Conservation (phyloP, 805 yeast genomes). For the Metschnikowia reukaufii region DNA sequence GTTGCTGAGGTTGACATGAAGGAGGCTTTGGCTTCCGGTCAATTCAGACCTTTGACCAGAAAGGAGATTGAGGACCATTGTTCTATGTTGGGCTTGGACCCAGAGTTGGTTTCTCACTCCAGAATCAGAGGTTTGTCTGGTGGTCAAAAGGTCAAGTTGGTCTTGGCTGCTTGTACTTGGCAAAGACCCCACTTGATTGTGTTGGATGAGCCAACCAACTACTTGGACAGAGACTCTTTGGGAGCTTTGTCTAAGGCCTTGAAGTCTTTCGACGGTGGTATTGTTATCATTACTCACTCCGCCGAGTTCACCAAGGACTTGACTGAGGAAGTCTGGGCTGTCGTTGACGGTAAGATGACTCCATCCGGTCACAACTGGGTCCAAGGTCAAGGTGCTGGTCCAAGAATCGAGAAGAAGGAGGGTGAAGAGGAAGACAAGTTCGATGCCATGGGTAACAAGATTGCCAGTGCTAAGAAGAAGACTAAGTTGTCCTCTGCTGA, state of each 20-base stretch:
- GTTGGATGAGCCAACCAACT: constrained; percentile 99
- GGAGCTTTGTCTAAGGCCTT: constrained; percentile 99
- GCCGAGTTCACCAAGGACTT: constrained; percentile 99
- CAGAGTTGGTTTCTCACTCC: constrained; percentile 99
- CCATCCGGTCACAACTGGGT: constrained; percentile 99
- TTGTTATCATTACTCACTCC: constrained; percentile 99
- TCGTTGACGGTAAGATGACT: constrained; percentile 95
- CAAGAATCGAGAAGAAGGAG: constrained; percentile 97
- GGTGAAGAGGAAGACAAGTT: constrained; percentile 92
- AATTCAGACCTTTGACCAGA: constrained; percentile 99
- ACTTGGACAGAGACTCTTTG: constrained; percentile 98
- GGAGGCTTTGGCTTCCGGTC: constrained; percentile 99
- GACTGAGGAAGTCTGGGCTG: constrained; percentile 99
- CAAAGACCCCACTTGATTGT: constrained; percentile 99
- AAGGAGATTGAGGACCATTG: constrained; percentile 99
- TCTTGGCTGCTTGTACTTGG: constrained; percentile 99
- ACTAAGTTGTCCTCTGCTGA: constrained; percentile 98
- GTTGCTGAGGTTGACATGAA: constrained; percentile 99
- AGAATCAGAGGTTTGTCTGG: constrained; percentile 99
- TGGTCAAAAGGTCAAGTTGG: constrained; percentile 99
- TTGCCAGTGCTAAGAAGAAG: constrained; percentile 94
- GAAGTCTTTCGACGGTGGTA: constrained; percentile 99
- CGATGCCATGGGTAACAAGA: constrained; percentile 99
- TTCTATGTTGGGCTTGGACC: constrained; percentile 96
- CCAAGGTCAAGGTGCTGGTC: constrained; percentile 99